Conservation (phyloP, 2,329 filamentous ascomycete genomes). For the Akanthomyces uredinophilus region DNA sequence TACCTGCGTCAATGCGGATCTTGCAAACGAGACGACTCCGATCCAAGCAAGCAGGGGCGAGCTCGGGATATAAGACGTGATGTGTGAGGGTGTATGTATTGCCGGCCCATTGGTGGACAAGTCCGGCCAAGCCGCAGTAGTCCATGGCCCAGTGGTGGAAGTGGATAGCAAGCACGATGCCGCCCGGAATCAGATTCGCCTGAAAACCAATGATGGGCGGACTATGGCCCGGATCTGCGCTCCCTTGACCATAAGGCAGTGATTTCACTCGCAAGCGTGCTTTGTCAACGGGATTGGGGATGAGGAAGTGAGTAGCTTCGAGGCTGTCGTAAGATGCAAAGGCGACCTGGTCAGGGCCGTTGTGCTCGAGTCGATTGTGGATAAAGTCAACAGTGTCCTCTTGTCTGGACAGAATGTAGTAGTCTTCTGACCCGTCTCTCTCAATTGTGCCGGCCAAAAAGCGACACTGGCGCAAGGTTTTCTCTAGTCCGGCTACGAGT, state of each 20-base stretch:
- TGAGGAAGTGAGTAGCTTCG: neutral
- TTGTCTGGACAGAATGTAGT: neutral
- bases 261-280: neutral
- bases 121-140: neutral
- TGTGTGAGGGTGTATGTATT: neutral
- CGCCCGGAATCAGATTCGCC: neutral
- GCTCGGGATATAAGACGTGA: neutral
- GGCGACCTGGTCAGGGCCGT: neutral
- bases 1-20: too few species aligned
- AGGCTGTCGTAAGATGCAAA: neutral
- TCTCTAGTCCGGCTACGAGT: neutral
- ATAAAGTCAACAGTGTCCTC: neutral
- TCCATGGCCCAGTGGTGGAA: conserved; percentile 4
- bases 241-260: neutral
- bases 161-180: neutral
- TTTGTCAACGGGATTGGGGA: neutral
- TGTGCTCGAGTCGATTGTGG: neutral
- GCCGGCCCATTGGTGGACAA: neutral
- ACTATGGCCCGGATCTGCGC: conserved; percentile 11
- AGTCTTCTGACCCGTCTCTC: neutral
- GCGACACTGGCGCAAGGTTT: neutral
- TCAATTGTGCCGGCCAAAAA: neutral
- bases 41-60: neutral
- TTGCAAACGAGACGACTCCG: neutral
- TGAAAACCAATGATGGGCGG: neutral